phyloP scores from a whole-genome alignment of 2,329 filamentous ascomycete species.

The Basipetospora chlamydospora region DNA sequence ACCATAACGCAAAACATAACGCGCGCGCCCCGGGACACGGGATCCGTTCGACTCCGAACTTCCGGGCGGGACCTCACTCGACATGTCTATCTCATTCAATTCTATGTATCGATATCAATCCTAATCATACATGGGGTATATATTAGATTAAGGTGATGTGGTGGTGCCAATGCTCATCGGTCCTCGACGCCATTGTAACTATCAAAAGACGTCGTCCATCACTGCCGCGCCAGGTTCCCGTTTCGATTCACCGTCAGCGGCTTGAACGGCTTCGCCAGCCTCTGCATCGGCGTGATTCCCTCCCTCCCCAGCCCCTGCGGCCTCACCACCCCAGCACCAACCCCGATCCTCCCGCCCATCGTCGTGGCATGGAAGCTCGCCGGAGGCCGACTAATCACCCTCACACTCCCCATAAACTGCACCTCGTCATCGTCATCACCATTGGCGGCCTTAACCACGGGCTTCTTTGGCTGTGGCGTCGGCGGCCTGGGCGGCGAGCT shows the following conservation, averaged over 20 bases:
- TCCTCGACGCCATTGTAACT: background rate
- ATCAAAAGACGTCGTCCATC: background rate
- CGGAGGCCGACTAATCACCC: no score
- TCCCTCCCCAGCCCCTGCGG: background rate
- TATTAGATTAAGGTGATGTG: no score
- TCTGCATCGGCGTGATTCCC: conserved; percentile 32
- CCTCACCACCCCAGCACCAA: conserved; percentile 27
- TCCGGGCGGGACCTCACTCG: no score
- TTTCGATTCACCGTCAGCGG: conserved; percentile 35
- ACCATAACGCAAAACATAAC: no score
- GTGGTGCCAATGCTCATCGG: no score
- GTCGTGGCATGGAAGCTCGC: conserved; percentile 39
- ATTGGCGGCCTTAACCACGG: no score
- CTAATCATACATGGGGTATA: no score
- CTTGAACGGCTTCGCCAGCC: conserved; percentile 40
- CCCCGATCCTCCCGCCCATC: conserved; percentile 19
- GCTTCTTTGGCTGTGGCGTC: conserved; percentile 8
- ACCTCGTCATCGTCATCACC: conserved; percentile 13
- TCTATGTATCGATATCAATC: no score
- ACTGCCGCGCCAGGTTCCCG: conserved; percentile 6
- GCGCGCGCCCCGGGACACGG: no score
- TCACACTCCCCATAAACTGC: conserved; percentile 18
- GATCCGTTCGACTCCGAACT: no score
- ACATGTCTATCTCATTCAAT: no score
- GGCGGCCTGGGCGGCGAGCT: conserved; percentile 34